A percentile compares a stretch with the other conserved stretches of the same genome.
phyloP scores from a whole-genome alignment of 768 basidiomycete genomes.

The Lanmaoa rubissima region DNA sequence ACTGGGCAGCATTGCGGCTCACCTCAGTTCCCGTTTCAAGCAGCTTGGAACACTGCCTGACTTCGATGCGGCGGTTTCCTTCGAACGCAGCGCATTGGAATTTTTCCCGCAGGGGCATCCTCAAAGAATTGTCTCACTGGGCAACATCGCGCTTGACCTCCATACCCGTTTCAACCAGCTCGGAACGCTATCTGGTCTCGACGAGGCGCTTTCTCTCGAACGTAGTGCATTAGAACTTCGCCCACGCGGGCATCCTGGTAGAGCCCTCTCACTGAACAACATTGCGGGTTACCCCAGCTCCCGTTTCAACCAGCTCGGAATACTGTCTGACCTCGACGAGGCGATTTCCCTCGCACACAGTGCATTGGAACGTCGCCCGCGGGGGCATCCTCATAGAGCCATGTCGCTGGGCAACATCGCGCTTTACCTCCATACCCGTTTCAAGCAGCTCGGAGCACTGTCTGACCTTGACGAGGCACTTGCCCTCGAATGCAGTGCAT shows the following conservation, averaged over 20 bases:
- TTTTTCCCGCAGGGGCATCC: not conserved
- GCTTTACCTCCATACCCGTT: not conserved
- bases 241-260: not conserved
- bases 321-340: too few relatives aligned
- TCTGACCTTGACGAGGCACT: too few relatives aligned
- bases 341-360: too few relatives aligned
- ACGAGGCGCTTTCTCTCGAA: not conserved
- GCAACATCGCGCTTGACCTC: too few relatives aligned
- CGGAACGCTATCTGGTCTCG: too few relatives aligned
- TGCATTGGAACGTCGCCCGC: not conserved
- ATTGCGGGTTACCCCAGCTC: not conserved
- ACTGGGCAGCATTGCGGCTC: not conserved
- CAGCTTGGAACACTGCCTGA: not conserved
- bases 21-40: not conserved
- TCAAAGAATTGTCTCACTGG: not conserved
- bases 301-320: too few relatives aligned
- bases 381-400: not conserved
- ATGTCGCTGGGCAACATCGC: not conserved
- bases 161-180: too few relatives aligned
- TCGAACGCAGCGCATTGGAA: not conserved
- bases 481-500: too few relatives aligned
- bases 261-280: not conserved
- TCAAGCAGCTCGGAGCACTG: too few relatives aligned
- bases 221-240: not conserved
- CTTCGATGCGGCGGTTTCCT: slow-evolving; percentile 1